phyloP scores from a whole-genome alignment of 2,329 filamentous ascomycete species.

The Zopfia rhizophila region DNA sequence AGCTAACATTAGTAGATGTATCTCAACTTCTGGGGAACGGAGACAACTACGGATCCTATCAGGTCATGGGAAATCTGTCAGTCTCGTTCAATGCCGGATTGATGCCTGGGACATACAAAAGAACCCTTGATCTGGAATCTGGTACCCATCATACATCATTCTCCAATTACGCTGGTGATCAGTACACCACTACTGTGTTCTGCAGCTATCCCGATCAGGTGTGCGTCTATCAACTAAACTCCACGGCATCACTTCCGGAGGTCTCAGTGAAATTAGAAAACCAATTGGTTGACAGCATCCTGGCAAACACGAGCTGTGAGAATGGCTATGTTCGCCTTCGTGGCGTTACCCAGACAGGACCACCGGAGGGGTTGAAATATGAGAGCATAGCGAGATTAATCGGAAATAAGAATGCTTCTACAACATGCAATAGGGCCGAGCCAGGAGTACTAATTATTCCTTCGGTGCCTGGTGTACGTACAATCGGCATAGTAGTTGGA shows the following conservation, averaged over 20 bases:
- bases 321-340: conserved; percentile 42
- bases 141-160: conserved; percentile 52
- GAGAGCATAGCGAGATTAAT: conserved; percentile 50
- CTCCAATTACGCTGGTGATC: conserved; percentile 34
- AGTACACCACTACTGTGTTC: conserved; percentile 53
- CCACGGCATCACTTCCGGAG: conserved; percentile 50
- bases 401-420: conserved; percentile 25
- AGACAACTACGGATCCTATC: conserved; percentile 58
- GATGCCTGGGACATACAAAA: conserved; percentile 48
- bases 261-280: conserved; percentile 59
- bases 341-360: conserved; percentile 53
- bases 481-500: conserved; percentile 56
- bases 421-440: conserved; percentile 18
- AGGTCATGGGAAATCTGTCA: conserved; percentile 60
- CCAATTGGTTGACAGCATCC: conserved; percentile 38
- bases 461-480: conserved; percentile 24
- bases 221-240: conserved; percentile 52
- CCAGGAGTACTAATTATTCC: conserved; percentile 20
- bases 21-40: conserved; percentile 52
- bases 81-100: conserved; percentile 48
- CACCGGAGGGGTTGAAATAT: conserved; percentile 59
- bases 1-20: conserved; percentile 40
- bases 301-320: conserved; percentile 47
- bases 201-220: conserved; percentile 58
- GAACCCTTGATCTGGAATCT: conserved; percentile 57